Evolutionary conservation across 192 early-diverging fungal genomes (phyloP).

Genomic region (Coemansia sp.): DNA sequence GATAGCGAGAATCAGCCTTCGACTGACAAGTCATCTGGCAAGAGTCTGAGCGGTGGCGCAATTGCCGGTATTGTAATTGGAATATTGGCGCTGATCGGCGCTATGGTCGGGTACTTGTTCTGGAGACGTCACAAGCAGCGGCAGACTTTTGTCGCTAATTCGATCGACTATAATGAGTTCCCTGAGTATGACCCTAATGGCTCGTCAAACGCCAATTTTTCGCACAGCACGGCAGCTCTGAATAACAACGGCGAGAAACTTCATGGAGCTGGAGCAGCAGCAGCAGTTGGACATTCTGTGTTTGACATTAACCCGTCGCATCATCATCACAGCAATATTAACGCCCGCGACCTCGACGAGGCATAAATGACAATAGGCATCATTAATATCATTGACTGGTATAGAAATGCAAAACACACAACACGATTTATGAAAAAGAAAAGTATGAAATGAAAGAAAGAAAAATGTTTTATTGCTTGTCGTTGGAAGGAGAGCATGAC

Average conservation of each 20-base stretch:
- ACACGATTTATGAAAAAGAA: neutral
- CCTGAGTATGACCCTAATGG: slow-evolving; percentile 46
- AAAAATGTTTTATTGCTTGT: neutral
- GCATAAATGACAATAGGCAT: slow-evolving; percentile 1
- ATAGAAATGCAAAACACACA: neutral
- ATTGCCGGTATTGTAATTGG: slow-evolving; percentile 48
- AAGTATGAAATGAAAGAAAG: neutral
- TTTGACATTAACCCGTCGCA: slow-evolving; percentile 40
- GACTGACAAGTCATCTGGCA: neutral
- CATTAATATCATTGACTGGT: neutral
- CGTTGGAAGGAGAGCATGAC: neutral
- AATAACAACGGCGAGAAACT: slow-evolving; percentile 18
- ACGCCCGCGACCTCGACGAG: slow-evolving; percentile 48
- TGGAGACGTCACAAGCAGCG: slow-evolving; percentile 42
- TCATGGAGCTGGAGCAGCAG: neutral
- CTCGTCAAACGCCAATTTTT: slow-evolving; percentile 8
- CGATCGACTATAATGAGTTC: slow-evolving; percentile 53
- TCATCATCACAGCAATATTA: slow-evolving; percentile 38
- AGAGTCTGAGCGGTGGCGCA: slow-evolving; percentile 42
- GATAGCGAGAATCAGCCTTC: neutral
- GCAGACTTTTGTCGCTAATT: slow-evolving; percentile 29
- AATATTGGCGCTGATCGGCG: slow-evolving; percentile 18
- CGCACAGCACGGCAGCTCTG: neutral
- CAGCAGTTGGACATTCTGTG: slow-evolving; percentile 17
- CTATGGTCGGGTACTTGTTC: slow-evolving; percentile 28